Base-by-base conservation (phyloP, 768 basidiomycete species). In the Mycena capillaripes region DNA sequence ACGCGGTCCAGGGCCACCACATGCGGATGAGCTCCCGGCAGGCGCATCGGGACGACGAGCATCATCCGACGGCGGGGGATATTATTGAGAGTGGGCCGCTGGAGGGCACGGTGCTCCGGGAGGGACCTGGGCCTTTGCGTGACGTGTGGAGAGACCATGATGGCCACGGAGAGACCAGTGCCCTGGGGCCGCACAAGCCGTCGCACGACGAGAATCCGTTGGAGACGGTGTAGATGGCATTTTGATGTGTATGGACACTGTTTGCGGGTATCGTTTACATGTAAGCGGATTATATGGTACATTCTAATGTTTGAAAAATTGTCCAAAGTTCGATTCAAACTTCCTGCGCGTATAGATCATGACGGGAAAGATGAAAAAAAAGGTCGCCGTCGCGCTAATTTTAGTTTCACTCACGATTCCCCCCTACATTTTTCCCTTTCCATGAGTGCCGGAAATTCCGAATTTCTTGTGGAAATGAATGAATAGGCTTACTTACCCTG, bases 1-100 rank as follows among this genome's bases (percentile, higher is more conserved):
- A 61, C 29, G 42, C 83, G 6, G 84, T 92, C 11, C 90, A 90
- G 4, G 78, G 73, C 25, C 79, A 85, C 74, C 60, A 76, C 63
- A 75, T 71, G 48, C 69, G 56, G 40, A 59, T 59, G 38, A 60
- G 48, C 38, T 53, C 69, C 65, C 53, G 27, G 70, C 8, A 57
- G 58, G 44, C 62, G 70, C 67, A 60, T 50, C 9, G 72, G 68
- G 29, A 78, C 27, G 80, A 82, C 23, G n/a, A n/a, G n/a, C n/a
- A n/a, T n/a, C 60, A 71, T 30, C 56, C 70, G 3, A 71, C 62
- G 16, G 36, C 21, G 10, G 53, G 58, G 5, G 70, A 72, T 52
- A 23, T 75, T 17, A 34, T 75, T 34, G 30, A 40, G 5, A 69
- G 53, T 57, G 72, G 71, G 8, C 72, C 72, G 34, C 70, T 83